These are phyloP conservation scores for Morella rubra DNA, from an alignment of 306 rosid genomes.

Conservation along the genomic window DNA sequence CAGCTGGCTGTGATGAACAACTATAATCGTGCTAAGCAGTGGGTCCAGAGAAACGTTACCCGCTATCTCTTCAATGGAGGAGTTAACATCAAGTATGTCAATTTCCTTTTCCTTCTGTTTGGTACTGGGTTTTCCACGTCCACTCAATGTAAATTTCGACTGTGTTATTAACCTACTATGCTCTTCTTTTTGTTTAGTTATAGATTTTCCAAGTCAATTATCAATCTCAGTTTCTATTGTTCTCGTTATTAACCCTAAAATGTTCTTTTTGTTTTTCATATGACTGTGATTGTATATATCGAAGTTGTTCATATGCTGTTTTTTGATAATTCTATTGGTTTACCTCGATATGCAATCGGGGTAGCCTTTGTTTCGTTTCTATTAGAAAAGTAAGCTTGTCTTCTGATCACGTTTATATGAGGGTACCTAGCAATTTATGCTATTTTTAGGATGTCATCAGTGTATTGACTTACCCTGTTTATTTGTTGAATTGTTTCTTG, in stretches of 20 bases:
- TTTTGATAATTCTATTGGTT: not conserved
- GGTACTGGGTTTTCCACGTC: not conserved
- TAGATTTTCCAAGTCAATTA: not conserved
- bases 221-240: not conserved
- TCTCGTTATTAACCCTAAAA: not conserved
- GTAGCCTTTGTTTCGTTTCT: not conserved
- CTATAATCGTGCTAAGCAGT: constrained; percentile 59
- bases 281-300: not conserved
- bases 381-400: not conserved
- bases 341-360: too few relatives aligned
- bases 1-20: constrained; percentile 66
- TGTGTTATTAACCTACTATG: not conserved
- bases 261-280: not conserved
- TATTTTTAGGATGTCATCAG: not conserved
- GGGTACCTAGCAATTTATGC: not conserved
- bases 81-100: constrained; percentile 74
- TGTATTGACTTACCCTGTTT: not conserved
- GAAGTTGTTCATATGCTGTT: not conserved
- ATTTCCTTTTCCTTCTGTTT: not conserved
- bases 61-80: constrained; percentile 80
- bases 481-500: not conserved
- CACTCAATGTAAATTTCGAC: not conserved
- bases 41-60: constrained; percentile 79
- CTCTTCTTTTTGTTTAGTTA: not conserved
- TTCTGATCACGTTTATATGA: not conserved